phyloP scores from a whole-genome alignment of 768 basidiomycete species.

The Lentinula sp. region DNA sequence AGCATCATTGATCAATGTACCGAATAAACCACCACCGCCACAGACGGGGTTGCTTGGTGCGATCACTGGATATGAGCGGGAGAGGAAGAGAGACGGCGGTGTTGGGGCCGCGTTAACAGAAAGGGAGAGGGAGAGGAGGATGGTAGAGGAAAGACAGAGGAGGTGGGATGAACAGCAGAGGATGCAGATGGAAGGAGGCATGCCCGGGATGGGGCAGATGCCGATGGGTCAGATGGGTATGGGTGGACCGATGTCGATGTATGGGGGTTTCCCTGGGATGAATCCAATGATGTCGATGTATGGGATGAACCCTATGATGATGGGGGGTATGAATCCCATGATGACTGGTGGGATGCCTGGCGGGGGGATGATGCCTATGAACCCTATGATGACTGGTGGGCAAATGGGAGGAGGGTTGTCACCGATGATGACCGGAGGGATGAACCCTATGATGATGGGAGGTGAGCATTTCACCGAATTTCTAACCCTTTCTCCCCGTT shows the following conservation, averaged over 20 bases:
- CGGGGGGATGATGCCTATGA: constrained; percentile 25
- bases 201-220: neutral
- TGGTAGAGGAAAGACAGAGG: constrained; percentile 90
- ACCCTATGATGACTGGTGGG: constrained; percentile 34
- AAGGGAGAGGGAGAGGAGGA: constrained; percentile 85
- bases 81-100: constrained; percentile 91
- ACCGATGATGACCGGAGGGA: neutral
- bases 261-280: constrained; percentile 8
- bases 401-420: constrained; percentile 16
- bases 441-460: constrained; percentile 4
- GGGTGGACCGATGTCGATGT: constrained; percentile 18
- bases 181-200: constrained; percentile 81
- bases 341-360: constrained; percentile 32
- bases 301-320: constrained; percentile 26
- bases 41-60: constrained; percentile 95
- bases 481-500: too few relatives aligned
- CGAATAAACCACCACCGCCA: constrained; percentile 89
- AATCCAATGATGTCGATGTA: constrained; percentile 18
- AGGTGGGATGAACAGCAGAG: constrained; percentile 88
- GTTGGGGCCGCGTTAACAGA: constrained; percentile 93
- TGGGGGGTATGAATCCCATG: constrained; percentile 34
- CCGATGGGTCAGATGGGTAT: constrained; percentile 25
- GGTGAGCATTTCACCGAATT: neutral
- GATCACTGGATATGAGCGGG: constrained; percentile 91
- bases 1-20: constrained; percentile 91